A percentile compares a stretch with the other conserved stretches of the same genome.
Evolutionary conservation across 768 basidiomycete genomes (phyloP).

Genomic region (Mycena kentingensis): DNA sequence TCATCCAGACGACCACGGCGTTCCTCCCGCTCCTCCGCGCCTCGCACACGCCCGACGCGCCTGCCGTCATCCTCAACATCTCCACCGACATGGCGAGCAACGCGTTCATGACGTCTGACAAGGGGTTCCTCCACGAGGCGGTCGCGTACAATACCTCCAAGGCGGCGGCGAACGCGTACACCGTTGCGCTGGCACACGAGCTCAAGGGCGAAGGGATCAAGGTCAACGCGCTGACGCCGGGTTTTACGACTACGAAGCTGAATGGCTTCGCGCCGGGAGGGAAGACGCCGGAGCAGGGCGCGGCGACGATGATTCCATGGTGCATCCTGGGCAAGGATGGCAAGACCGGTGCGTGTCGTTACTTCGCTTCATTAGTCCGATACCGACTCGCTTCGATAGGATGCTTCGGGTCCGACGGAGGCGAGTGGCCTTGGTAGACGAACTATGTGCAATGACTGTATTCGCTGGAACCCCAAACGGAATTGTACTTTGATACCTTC

Average conservation of each 20-base stretch:
- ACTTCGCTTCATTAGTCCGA: not conserved
- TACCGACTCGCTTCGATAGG: not conserved
- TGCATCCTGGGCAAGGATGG: constrained; percentile 42
- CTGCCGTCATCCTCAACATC: constrained; percentile 44
- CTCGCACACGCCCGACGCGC: constrained; percentile 13
- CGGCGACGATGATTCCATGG: constrained; percentile 41
- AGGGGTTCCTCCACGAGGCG: constrained; percentile 31
- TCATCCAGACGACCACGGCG: constrained; percentile 42
- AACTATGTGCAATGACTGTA: no score
- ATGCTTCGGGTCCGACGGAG: constrained; percentile 32
- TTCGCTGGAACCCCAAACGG: no score
- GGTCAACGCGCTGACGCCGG: constrained; percentile 51
- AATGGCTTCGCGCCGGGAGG: constrained; percentile 41
- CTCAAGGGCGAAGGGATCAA: constrained; percentile 31
- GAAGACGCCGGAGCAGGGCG: constrained; percentile 38
- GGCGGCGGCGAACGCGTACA: constrained; percentile 64
- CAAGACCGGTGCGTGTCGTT: constrained; percentile 34
- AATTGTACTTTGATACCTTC: no score
- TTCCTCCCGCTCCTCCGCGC: constrained; percentile 43
- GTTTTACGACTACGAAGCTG: constrained; percentile 50
- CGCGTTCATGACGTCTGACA: constrained; percentile 33
- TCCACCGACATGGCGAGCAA: constrained; percentile 48
- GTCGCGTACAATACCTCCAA: constrained; percentile 70
- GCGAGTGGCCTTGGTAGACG: constrained; percentile 38
- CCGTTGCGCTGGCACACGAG: constrained; percentile 62